Percentiles rank a stretch among this genome's conserved stretches.
Conservation (phyloP, 2,329 filamentous ascomycete genomes). For the Fusarium secorum region DNA sequence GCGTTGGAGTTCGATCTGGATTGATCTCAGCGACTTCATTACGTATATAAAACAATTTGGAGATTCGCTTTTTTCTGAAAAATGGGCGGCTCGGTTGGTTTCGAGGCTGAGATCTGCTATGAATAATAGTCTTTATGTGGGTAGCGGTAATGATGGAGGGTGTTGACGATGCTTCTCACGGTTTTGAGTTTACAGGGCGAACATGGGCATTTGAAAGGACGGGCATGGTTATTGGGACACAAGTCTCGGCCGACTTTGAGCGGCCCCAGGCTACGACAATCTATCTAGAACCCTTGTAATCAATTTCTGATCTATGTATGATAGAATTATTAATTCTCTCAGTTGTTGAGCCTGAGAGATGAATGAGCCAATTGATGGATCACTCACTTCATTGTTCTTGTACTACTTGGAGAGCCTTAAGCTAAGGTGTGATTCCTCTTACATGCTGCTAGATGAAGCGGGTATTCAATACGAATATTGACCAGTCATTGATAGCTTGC, state of each 20-base stretch:
- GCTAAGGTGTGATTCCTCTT: background rate
- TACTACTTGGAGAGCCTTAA: background rate
- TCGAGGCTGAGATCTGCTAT: conserved; percentile 18
- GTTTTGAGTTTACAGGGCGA: conserved; percentile 43
- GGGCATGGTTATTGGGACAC: conserved; percentile 42
- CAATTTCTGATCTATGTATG: conserved; percentile 44
- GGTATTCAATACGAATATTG: background rate
- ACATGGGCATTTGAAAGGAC: conserved; percentile 41
- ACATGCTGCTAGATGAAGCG: background rate
- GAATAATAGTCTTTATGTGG: conserved; percentile 41
- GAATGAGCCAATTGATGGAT: conserved; percentile 35
- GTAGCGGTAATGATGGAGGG: conserved; percentile 44
- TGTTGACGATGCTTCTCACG: conserved; percentile 43
- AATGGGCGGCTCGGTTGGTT: conserved; percentile 26
- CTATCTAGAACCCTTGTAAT: conserved; percentile 45
- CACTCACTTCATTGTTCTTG: background rate
- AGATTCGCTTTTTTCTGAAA: conserved; percentile 30
- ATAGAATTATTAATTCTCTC: conserved; percentile 37
- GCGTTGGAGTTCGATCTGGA: conserved; percentile 32
- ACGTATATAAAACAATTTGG: conserved; percentile 41
- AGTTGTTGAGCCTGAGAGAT: conserved; percentile 9
- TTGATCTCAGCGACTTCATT: conserved; percentile 27
- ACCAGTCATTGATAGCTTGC: background rate
- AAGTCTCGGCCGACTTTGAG: conserved; percentile 38
- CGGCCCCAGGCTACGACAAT: conserved; percentile 41